These are phyloP conservation scores for Chenopodium suecicum DNA, from an alignment of 148 eudicot species.

Conservation along the genomic window DNA sequence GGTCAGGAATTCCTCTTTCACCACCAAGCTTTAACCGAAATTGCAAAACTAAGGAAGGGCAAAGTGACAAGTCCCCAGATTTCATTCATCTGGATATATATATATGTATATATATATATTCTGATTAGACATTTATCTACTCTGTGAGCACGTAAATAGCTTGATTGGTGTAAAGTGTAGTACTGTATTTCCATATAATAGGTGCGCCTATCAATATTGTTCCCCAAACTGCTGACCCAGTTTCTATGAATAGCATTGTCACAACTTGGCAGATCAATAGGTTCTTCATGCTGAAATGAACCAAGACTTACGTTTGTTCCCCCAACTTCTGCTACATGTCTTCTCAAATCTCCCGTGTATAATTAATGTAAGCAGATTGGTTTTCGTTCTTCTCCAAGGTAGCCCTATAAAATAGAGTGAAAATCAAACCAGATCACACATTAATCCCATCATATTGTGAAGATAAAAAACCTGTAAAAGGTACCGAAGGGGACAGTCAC, in stretches of 20 bases:
- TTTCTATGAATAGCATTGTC: not conserved
- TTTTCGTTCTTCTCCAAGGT: not conserved
- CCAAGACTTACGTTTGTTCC: not conserved
- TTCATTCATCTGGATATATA: not conserved
- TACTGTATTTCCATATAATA: not conserved
- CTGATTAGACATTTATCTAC: not conserved
- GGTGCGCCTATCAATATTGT: not conserved
- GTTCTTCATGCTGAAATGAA: conserved; percentile 1
- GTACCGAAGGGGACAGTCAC: not conserved
- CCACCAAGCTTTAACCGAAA: not conserved
- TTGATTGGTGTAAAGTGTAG: not conserved
- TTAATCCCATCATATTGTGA: not conserved
- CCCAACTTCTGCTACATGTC: not conserved
- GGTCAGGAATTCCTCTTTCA: not conserved
- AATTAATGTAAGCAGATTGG: not conserved
- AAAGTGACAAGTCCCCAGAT: not conserved
- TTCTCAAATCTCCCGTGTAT: not conserved
- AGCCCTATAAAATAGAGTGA: not conserved
- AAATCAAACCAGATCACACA: not conserved
- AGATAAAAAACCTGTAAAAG: not conserved
- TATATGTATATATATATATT: too few relatives aligned
- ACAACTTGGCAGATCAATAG: not conserved
- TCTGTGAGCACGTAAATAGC: not conserved
- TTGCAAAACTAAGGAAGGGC: not conserved
- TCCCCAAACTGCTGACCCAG: not conserved